Evolutionary conservation across 108 stramenopile genomes (phyloP).

Genomic region (Aurantiochytrium sp.): DNA sequence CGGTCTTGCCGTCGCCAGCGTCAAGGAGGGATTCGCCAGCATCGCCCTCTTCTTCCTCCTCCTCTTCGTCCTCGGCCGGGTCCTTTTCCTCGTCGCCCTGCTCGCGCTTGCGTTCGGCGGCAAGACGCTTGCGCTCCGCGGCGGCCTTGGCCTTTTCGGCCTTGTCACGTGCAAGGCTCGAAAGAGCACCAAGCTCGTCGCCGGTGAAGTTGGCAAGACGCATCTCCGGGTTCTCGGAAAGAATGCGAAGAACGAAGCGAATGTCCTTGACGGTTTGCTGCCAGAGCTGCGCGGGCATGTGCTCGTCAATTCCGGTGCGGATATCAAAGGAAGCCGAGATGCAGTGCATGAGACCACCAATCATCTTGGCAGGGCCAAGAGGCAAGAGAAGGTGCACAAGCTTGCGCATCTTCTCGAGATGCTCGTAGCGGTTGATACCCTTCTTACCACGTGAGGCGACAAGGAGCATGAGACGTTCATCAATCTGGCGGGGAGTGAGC

Average conservation of each 20-base stretch:
- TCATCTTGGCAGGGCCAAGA: constrained; percentile 78
- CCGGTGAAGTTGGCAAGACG: constrained; percentile 48
- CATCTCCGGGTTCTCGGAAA: constrained; percentile 55
- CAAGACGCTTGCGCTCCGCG: constrained; percentile 20
- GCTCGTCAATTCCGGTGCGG: constrained; percentile 86
- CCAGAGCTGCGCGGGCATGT: constrained; percentile 87
- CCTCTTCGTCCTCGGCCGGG: constrained; percentile 45
- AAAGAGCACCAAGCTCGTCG: constrained; percentile 62
- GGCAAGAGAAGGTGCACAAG: constrained; percentile 63
- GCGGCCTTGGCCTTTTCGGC: constrained; percentile 15
- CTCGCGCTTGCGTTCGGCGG: constrained; percentile 40
- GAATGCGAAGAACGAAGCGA: constrained; percentile 60
- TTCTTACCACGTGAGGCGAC: constrained; percentile 76
- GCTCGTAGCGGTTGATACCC: constrained; percentile 62
- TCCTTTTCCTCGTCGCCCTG: constrained; percentile 44
- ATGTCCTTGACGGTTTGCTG: constrained; percentile 71
- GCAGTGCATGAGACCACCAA: constrained; percentile 89
- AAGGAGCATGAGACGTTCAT: constrained; percentile 71
- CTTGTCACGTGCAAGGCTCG: constrained; percentile 31
- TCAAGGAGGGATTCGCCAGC: constrained; percentile 67
- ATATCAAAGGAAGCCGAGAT: constrained; percentile 84
- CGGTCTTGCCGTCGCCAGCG: constrained; percentile 29
- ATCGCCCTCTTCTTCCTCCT: constrained; percentile 56
- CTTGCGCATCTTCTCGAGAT: constrained; percentile 75
- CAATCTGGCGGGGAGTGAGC: constrained; percentile 33